Evolutionary conservation across 2,329 filamentous ascomycete genomes (phyloP).

Genomic region (Aschersonia sp.): DNA sequence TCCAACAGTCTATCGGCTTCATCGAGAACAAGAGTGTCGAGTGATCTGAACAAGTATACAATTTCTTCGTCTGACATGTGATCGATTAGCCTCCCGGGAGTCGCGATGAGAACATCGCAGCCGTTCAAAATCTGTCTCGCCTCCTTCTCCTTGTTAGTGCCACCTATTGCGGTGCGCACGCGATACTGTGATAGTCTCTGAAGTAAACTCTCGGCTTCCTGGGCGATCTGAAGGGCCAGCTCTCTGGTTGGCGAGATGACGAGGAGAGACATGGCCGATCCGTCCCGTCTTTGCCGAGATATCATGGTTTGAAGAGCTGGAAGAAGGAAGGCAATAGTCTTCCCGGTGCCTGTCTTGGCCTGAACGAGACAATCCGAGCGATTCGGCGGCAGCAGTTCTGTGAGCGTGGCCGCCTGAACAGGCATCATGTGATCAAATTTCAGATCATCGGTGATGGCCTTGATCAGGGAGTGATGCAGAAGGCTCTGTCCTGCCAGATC

Average conservation of each 20-base stretch:
- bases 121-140: constrained; percentile 56
- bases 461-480: constrained; percentile 28
- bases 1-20: constrained; percentile 74
- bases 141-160: constrained; percentile 58
- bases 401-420: constrained; percentile 37
- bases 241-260: constrained; percentile 59
- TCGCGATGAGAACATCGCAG: constrained; percentile 70
- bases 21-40: constrained; percentile 72
- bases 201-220: constrained; percentile 57
- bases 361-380: constrained; percentile 51
- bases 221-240: constrained; percentile 54
- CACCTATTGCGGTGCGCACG: constrained; percentile 67
- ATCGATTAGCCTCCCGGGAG: constrained; percentile 65
- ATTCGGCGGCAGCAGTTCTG: constrained; percentile 29
- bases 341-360: constrained; percentile 78
- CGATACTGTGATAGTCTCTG: constrained; percentile 61
- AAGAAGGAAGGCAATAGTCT: constrained; percentile 71
- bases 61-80: constrained; percentile 63
- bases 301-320: constrained; percentile 73
- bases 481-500: constrained; percentile 25
- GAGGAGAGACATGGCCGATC: constrained; percentile 39
- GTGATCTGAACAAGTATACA: constrained; percentile 46
- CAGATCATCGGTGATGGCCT: constrained; percentile 32
- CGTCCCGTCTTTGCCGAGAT: constrained; percentile 17
- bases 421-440: constrained; percentile 39